Conservation (phyloP, 116 monocot species). For the Trichopus zeylanicus region DNA sequence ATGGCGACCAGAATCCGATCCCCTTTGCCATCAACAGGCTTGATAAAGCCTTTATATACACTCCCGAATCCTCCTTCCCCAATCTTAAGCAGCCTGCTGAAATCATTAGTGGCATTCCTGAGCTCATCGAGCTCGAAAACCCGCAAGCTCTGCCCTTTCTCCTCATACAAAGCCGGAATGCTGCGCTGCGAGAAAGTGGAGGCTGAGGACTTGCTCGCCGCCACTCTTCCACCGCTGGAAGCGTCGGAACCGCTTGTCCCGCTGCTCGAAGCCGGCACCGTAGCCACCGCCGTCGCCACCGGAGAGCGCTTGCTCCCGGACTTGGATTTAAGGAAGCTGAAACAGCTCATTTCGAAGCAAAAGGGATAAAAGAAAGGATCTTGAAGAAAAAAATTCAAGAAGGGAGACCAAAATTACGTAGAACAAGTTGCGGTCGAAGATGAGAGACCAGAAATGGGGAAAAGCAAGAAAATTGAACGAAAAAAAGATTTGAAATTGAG, state of each 20-base stretch:
- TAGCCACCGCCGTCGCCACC: slow-evolving; percentile 3
- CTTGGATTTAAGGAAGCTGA: slow-evolving; percentile 22
- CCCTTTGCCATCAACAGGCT: slow-evolving; percentile 26
- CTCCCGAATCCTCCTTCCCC: too few species aligned
- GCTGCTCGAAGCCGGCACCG: slow-evolving; percentile 3
- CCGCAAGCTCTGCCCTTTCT: slow-evolving; percentile 38
- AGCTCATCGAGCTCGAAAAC: slow-evolving; percentile 57
- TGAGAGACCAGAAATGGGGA: too few species aligned
- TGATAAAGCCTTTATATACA: slow-evolving; percentile 53
- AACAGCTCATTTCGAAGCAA: slow-evolving; percentile 60
- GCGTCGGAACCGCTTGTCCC: slow-evolving; percentile 13
- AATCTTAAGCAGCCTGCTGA: slow-evolving; percentile 46
- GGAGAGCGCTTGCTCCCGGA: slow-evolving; percentile 3
- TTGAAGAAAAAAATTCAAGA: too few species aligned
- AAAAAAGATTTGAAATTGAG: too few species aligned
- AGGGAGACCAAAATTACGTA: too few species aligned
- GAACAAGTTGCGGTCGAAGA: too few species aligned
- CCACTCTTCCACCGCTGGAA: slow-evolving; percentile 7
- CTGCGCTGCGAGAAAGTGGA: slow-evolving; percentile 42
- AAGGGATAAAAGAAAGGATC: too few species aligned
- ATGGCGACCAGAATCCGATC: slow-evolving; percentile 42
- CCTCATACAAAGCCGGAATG: slow-evolving; percentile 57
- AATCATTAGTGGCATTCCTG: slow-evolving; percentile 49
- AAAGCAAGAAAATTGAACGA: too few species aligned
- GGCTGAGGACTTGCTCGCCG: slow-evolving; percentile 33